Evolutionary conservation across 116 monocot genomes (phyloP).

Genomic region (Trichopus zeylanicus): DNA sequence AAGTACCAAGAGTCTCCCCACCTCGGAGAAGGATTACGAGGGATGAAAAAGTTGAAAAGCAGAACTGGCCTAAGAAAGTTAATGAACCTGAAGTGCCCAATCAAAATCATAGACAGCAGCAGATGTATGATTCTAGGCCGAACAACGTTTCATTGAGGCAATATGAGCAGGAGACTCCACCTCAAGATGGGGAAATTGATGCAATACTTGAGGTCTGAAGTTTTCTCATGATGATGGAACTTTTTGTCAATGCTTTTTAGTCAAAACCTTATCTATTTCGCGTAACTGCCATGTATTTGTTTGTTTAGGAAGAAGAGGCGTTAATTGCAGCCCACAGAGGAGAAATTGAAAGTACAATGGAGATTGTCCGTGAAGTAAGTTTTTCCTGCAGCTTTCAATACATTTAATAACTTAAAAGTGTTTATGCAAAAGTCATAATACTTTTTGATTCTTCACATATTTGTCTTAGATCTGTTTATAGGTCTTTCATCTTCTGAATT

Average conservation of each 20-base stretch:
- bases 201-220: constrained; percentile 83
- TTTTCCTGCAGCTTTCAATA: not conserved
- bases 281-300: not conserved
- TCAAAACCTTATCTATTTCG: not conserved
- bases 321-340: constrained; percentile 71
- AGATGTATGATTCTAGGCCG: constrained; percentile 14
- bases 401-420: too few species aligned
- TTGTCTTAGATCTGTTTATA: too few species aligned
- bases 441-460: too few species aligned
- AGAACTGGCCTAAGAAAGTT: constrained; percentile 43
- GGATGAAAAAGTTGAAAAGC: constrained; percentile 73
- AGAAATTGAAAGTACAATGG: constrained; percentile 91
- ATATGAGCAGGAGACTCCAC: constrained; percentile 46
- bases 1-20: constrained; percentile 67
- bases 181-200: constrained; percentile 59
- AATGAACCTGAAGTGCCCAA: constrained; percentile 26
- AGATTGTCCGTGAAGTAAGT: constrained; percentile 78
- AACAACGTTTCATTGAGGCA: constrained; percentile 19
- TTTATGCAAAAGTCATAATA: too few species aligned
- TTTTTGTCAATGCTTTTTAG: too few species aligned
- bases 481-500: too few species aligned
- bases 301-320: constrained; percentile 66
- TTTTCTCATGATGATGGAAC: not conserved
- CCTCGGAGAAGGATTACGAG: constrained; percentile 62
- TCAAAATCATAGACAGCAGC: constrained; percentile 26